Percentiles rank a stretch among this genome's conserved stretches.
These are phyloP conservation scores for Monilinia fructigena DNA, from an alignment of 2,329 filamentous ascomycete species.

Conservation along the genomic window DNA sequence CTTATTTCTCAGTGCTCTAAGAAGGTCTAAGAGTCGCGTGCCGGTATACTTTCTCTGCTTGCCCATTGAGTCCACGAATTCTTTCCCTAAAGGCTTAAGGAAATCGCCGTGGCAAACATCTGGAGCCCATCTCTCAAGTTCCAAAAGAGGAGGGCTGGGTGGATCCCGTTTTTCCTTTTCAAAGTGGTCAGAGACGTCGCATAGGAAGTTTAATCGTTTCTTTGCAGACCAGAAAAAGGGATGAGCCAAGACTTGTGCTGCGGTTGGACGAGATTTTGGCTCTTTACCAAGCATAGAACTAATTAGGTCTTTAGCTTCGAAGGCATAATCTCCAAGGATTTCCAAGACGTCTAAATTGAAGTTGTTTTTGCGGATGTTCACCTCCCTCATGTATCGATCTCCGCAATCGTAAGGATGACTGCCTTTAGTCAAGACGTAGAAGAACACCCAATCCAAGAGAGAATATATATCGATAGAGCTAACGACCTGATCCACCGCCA, in stretches of 20 bases:
- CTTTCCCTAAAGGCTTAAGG: conserved; percentile 68
- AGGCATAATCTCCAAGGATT: conserved; percentile 76
- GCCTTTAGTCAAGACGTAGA: conserved; percentile 93
- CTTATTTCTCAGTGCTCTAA: conserved; percentile 91
- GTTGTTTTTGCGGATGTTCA: conserved; percentile 92
- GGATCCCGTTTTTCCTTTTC: conserved; percentile 88
- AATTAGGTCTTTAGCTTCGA: conserved; percentile 85
- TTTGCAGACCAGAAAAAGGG: conserved; percentile 96
- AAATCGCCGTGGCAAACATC: conserved; percentile 70
- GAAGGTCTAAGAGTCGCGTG: conserved; percentile 75
- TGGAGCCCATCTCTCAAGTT: conserved; percentile 55
- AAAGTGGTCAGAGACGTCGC: conserved; percentile 93
- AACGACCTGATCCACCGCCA: conserved; percentile 61
- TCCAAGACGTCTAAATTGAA: conserved; percentile 71
- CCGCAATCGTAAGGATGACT: conserved; percentile 92
- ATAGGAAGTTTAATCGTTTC: conserved; percentile 88
- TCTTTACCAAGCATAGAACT: conserved; percentile 67
- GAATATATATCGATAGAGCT: conserved; percentile 88
- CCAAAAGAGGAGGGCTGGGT: conserved; percentile 64
- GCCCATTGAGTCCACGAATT: conserved; percentile 84
- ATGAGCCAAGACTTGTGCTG: conserved; percentile 79
- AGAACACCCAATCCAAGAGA: conserved; percentile 97
- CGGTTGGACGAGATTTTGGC: conserved; percentile 63
- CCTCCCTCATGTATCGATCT: conserved; percentile 91
- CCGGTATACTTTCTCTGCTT: conserved; percentile 96